phyloP scores from a whole-genome alignment of 805 yeast genomes.

The Hermanozyma aechmeae region DNA sequence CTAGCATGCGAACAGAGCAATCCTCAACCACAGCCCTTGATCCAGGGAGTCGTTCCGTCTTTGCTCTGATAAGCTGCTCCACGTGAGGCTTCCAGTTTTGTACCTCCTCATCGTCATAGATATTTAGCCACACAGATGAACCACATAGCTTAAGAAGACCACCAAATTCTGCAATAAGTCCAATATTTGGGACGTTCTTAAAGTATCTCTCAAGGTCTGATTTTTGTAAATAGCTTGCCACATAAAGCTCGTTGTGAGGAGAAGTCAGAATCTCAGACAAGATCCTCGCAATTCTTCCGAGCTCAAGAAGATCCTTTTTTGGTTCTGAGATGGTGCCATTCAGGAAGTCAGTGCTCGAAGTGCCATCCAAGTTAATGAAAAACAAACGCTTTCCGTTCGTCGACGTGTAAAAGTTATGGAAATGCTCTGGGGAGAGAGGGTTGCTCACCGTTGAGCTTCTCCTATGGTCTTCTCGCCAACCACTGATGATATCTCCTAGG shows the following conservation, averaged over 20 bases:
- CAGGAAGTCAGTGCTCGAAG: too few relatives aligned
- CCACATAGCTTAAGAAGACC: constrained; percentile 58
- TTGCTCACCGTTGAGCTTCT: constrained; percentile 14
- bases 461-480: constrained; percentile 25
- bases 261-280: constrained; percentile 51
- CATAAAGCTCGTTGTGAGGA: constrained; percentile 57
- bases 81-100: constrained; percentile 53
- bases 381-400: constrained; percentile 33
- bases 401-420: constrained; percentile 20
- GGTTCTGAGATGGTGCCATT: too few relatives aligned
- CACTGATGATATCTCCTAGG: constrained; percentile 39
- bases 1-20: constrained; percentile 66
- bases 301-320: too few relatives aligned
- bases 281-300: constrained; percentile 41
- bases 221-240: constrained; percentile 58
- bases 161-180: constrained; percentile 87
- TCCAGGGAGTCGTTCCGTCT: constrained; percentile 74
- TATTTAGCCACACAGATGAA: constrained; percentile 48
- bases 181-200: constrained; percentile 58
- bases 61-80: constrained; percentile 43
- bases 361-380: constrained; percentile 43
- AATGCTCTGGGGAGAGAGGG: constrained; percentile 24
- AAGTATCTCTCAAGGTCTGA: constrained; percentile 59
- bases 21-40: constrained; percentile 66
- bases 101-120: constrained; percentile 42